Percentiles rank a stretch among this genome's conserved stretches.
Conservation (phyloP, 2,329 filamentous ascomycete genomes). For the Chaetoscypha palmicola region DNA sequence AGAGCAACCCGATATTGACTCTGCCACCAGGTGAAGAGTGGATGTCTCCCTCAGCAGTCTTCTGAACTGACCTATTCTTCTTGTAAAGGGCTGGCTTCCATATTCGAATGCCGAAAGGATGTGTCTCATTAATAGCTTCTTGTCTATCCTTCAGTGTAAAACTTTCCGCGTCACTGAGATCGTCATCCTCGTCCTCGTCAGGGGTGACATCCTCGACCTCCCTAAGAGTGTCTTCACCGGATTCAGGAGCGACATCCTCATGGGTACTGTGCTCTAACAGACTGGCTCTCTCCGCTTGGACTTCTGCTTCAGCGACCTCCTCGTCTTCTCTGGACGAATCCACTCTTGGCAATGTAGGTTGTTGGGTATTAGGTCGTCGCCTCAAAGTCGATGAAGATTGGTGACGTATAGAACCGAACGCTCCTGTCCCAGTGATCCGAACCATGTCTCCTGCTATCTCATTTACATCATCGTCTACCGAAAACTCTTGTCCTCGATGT, state of each 20-base stretch:
- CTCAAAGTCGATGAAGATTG: slow-evolving; percentile 44
- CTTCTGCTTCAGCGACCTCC: slow-evolving; percentile 32
- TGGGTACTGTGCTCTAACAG: slow-evolving; percentile 14
- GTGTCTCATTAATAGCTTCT: slow-evolving; percentile 96
- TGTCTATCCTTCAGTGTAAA: slow-evolving; percentile 97
- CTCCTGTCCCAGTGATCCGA: slow-evolving; percentile 30
- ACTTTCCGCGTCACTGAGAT: slow-evolving; percentile 87
- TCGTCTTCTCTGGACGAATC: slow-evolving; percentile 39
- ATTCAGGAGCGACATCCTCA: slow-evolving; percentile 13
- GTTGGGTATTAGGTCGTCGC: slow-evolving; percentile 39
- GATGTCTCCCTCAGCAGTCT: slow-evolving; percentile 92
- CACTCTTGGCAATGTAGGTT: slow-evolving; percentile 40
- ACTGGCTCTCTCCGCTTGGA: slow-evolving; percentile 14
- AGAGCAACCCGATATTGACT: slow-evolving; percentile 74
- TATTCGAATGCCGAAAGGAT: slow-evolving; percentile 96
- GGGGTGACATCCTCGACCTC: slow-evolving; percentile 34
- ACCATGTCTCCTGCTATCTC: slow-evolving; percentile 68
- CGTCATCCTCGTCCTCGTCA: slow-evolving; percentile 58
- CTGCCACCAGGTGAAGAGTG: slow-evolving; percentile 87
- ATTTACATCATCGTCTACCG: slow-evolving; percentile 76
- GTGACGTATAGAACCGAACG: slow-evolving; percentile 30
- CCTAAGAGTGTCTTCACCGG: slow-evolving; percentile 22
- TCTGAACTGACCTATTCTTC: slow-evolving; percentile 92
- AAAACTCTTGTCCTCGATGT: slow-evolving; percentile 79
- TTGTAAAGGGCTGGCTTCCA: slow-evolving; percentile 99